A percentile compares a stretch with the other conserved stretches of the same genome.
Evolutionary conservation across 2,329 filamentous ascomycete species (phyloP).

Genomic region (Apiospora kogelbergensis): DNA sequence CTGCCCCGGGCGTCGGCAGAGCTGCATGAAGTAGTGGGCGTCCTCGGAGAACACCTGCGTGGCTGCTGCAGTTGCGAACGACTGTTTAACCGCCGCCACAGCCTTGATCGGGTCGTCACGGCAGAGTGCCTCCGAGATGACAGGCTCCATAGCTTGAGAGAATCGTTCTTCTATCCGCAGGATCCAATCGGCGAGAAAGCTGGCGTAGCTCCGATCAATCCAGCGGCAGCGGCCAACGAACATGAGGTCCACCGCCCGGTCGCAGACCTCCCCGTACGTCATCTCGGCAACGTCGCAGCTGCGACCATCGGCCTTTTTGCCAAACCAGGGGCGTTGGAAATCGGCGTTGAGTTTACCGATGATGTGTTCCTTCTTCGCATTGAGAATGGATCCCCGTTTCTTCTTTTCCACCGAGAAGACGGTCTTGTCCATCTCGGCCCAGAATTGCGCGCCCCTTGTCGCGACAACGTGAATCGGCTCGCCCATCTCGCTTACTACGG

Average conservation of each 20-base stretch:
- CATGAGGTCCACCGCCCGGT: slow-evolving; percentile 45
- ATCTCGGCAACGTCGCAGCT: slow-evolving; percentile 46
- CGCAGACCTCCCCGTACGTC: slow-evolving; percentile 46
- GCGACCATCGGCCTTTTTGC: slow-evolving; percentile 39
- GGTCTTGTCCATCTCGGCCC: slow-evolving; percentile 36
- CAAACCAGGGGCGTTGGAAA: slow-evolving; percentile 50
- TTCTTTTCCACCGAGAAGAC: slow-evolving; percentile 27
- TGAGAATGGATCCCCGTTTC: slow-evolving; percentile 40
- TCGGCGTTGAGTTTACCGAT: slow-evolving; percentile 46
- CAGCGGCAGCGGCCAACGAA: slow-evolving; percentile 36
- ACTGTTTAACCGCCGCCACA: slow-evolving; percentile 9
- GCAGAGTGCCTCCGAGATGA: slow-evolving; percentile 8
- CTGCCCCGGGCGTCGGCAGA: slow-evolving; percentile 29
- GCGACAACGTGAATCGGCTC: slow-evolving; percentile 40
- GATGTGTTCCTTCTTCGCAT: slow-evolving; percentile 42
- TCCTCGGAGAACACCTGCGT: slow-evolving; percentile 23
- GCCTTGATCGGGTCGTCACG: slow-evolving; percentile 5
- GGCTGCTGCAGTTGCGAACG: slow-evolving; percentile 15
- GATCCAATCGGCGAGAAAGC: slow-evolving; percentile 25
- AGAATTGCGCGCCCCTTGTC: slow-evolving; percentile 35
- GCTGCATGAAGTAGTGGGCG: slow-evolving; percentile 28
- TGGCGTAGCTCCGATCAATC: slow-evolving; percentile 35
- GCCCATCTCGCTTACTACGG: slow-evolving; percentile 35
- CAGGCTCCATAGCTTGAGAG: slow-evolving; percentile 7
- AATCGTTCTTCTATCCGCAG: slow-evolving; percentile 23